A percentile compares a stretch with the other conserved stretches of the same genome.
Evolutionary conservation across 2,329 filamentous ascomycete genomes (phyloP).

Genomic region (Talaromyces sp.): DNA sequence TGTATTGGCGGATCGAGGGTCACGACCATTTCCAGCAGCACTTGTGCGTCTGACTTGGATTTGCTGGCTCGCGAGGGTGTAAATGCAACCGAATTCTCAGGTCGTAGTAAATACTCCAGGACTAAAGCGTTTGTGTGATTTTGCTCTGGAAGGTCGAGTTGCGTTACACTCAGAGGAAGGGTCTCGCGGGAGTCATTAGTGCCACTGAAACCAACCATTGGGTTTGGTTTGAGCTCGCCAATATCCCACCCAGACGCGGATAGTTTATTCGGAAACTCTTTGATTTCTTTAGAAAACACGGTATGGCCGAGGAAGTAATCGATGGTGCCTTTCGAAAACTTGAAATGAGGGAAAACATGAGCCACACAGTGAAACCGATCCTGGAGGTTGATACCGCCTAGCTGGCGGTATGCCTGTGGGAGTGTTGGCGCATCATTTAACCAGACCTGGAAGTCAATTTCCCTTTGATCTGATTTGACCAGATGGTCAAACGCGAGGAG

Average conservation of each 20-base stretch:
- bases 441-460: background rate
- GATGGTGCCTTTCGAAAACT: background rate
- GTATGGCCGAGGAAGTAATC: conserved; percentile 31
- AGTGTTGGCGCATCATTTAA: background rate
- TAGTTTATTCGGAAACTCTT: conserved; percentile 57
- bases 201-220: conserved; percentile 65
- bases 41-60: conserved; percentile 19
- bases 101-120: conserved; percentile 55
- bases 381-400: background rate
- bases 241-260: conserved; percentile 48
- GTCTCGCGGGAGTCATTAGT: conserved; percentile 62
- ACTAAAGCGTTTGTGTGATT: conserved; percentile 67
- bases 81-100: conserved; percentile 44
- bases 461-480: background rate
- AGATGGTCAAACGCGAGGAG: background rate
- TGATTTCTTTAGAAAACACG: conserved; percentile 59
- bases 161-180: conserved; percentile 55
- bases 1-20: conserved; percentile 41
- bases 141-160: conserved; percentile 55
- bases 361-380: background rate
- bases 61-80: background rate
- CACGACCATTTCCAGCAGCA: conserved; percentile 49
- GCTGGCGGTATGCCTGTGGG: background rate
- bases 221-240: conserved; percentile 24
- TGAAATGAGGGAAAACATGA: background rate